Percentiles rank a stretch among this genome's conserved stretches.
phyloP scores from a whole-genome alignment of 228 moss, liverwort and hornwort genomes.

The Sphagnum magellanicum region DNA sequence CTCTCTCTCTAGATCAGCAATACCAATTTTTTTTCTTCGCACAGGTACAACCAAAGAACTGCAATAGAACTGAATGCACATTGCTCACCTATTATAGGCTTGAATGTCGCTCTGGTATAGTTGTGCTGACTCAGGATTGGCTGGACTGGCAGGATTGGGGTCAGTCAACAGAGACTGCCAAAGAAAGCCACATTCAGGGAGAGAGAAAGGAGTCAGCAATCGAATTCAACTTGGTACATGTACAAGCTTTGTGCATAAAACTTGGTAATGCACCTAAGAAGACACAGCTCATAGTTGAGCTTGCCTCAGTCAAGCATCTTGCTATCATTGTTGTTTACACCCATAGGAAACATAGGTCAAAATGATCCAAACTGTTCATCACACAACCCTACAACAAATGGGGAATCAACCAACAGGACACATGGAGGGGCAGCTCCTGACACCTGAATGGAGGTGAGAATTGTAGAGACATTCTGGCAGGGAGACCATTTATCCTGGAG shows the following conservation, averaged over 20 bases:
- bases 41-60: background rate
- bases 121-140: slow-evolving; percentile 56
- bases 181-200: too few species aligned
- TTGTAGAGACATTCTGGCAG: slow-evolving; percentile 53
- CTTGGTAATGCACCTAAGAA: too few species aligned
- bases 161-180: slow-evolving; percentile 51
- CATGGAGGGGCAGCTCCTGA: background rate
- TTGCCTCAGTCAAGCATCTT: too few species aligned
- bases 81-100: slow-evolving; percentile 37
- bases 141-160: slow-evolving; percentile 56
- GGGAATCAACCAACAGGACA: background rate
- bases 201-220: too few species aligned
- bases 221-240: too few species aligned
- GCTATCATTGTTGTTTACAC: too few species aligned
- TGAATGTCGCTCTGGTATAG: slow-evolving; percentile 43
- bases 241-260: too few species aligned
- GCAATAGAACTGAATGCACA: background rate
- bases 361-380: background rate
- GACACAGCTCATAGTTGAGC: too few species aligned
- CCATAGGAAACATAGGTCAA: too few species aligned
- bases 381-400: background rate
- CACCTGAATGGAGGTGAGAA: slow-evolving; percentile 57
- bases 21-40: background rate
- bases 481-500: slow-evolving; percentile 62
- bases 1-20: background rate